These are phyloP conservation scores for Aspergillus sp. DNA, from an alignment of 2,329 filamentous ascomycete genomes.

Conservation along the genomic window DNA sequence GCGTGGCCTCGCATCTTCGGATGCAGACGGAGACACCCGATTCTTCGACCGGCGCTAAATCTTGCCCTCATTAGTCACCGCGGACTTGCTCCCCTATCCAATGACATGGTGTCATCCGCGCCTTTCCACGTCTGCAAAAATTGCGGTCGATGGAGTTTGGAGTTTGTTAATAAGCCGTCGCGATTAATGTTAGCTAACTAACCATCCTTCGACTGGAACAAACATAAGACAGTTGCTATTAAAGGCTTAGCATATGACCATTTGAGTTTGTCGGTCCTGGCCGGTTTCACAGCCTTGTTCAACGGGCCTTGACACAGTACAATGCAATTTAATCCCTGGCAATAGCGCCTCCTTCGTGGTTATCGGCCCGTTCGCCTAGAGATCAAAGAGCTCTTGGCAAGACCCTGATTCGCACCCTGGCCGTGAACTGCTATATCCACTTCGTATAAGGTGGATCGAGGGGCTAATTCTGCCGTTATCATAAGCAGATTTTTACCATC, in stretches of 20 bases:
- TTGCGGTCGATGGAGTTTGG: no score
- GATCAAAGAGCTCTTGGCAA: background rate
- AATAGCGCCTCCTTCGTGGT: background rate
- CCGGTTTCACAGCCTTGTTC: no score
- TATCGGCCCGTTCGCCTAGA: no score
- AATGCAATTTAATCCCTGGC: background rate
- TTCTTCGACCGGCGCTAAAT: background rate
- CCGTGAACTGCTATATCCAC: background rate
- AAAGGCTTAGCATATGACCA: no score
- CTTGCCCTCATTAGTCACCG: no score
- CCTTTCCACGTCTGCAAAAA: no score
- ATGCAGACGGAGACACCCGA: background rate
- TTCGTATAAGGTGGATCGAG: background rate
- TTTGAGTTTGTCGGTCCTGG: no score
- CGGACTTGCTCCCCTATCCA: no score
- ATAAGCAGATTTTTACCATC: background rate
- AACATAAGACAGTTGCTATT: no score
- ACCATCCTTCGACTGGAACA: background rate
- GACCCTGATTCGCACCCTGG: background rate
- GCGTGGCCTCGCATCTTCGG: background rate
- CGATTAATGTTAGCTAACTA: background rate
- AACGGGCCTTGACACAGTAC: no score
- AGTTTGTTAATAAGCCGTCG: no score
- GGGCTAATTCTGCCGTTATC: background rate
- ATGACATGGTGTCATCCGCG: no score